Base-by-base conservation (phyloP, 768 basidiomycete species). In the Termitomyces sp. region DNA sequence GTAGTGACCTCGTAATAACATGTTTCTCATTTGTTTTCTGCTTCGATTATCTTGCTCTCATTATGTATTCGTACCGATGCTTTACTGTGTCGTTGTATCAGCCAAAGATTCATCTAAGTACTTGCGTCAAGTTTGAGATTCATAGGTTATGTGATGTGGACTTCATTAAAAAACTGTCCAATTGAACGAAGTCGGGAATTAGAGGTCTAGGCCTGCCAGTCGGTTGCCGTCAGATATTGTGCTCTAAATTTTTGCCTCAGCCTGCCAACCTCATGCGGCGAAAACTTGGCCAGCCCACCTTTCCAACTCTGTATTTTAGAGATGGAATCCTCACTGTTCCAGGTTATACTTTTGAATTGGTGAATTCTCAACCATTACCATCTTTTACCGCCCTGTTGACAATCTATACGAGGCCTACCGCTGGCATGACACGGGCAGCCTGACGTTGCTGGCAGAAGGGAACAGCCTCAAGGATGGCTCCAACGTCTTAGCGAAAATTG, bases 391-490 rank as follows among this genome's bases (percentile, higher is more conserved):
- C 22, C 22, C 13, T 26, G 4, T 29, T 48, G 20, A 54, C 24
- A 42, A 15, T 51, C 20, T 13, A 51, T 18, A 45, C 29, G 53
- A 88, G 86, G 86, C 83, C 22, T 66, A 72, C 20, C 78, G 75
- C 71, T 90, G 87, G 87, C 78, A 84, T 57, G 87, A 90, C 66
- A 88, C 86, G 0, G 87, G 87, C 52, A 85, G 85, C 59, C 80
- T 85, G 77, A 88, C 87, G 0, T 70, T 81, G 34, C 71, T 90
- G 48, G 85, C 84, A 0, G 86, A 88, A 68, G 87, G 87, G 22
- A 83, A 76, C 62, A 85, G 81, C 62, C 72, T 88, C 60, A 87
- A 88, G 72, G 86, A 88, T 65, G 81, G 84, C 34, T 84, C 84
- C 4, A 81, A 77, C 58, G 82, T 88, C 4, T 70, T 90, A 31